Evolutionary conservation across 2,329 filamentous ascomycete species (phyloP).

Genomic region (Beauveria caledonica): DNA sequence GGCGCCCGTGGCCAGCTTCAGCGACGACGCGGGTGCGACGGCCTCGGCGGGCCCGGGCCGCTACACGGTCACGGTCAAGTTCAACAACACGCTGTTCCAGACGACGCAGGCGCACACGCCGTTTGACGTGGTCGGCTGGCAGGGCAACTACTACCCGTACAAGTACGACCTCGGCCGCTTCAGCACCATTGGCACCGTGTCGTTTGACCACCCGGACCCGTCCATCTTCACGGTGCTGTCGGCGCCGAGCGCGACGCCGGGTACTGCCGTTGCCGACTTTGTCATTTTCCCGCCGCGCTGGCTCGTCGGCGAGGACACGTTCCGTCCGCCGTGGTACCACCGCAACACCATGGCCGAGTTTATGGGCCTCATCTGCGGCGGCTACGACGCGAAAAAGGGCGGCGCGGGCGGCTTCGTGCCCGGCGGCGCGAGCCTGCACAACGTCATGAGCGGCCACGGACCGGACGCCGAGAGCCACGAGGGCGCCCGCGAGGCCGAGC

Average conservation of each 20-base stretch:
- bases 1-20: conserved; percentile 56
- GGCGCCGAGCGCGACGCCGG: conserved; percentile 49
- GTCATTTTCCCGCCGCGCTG: conserved; percentile 66
- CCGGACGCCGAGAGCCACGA: conserved; percentile 51
- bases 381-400: conserved; percentile 55
- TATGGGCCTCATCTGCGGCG: conserved; percentile 51
- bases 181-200: conserved; percentile 64
- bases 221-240: conserved; percentile 68
- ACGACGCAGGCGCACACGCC: conserved; percentile 62
- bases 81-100: conserved; percentile 58
- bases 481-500: conserved; percentile 45
- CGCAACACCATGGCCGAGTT: conserved; percentile 61
- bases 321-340: conserved; percentile 66
- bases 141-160: conserved; percentile 72
- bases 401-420: conserved; percentile 46
- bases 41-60: conserved; percentile 28
- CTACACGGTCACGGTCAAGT: conserved; percentile 53
- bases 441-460: conserved; percentile 61
- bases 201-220: conserved; percentile 71
- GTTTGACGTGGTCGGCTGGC: conserved; percentile 74
- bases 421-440: conserved; percentile 56
- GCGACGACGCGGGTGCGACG: conserved; percentile 41
- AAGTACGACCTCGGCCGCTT: conserved; percentile 77
- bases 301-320: conserved; percentile 61
- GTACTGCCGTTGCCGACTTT: conserved; percentile 62